A percentile compares a stretch with the other conserved stretches of the same genome.
Evolutionary conservation across 78 protist species (phyloP).

Genomic region (Planoprotostelium fungivorum): DNA sequence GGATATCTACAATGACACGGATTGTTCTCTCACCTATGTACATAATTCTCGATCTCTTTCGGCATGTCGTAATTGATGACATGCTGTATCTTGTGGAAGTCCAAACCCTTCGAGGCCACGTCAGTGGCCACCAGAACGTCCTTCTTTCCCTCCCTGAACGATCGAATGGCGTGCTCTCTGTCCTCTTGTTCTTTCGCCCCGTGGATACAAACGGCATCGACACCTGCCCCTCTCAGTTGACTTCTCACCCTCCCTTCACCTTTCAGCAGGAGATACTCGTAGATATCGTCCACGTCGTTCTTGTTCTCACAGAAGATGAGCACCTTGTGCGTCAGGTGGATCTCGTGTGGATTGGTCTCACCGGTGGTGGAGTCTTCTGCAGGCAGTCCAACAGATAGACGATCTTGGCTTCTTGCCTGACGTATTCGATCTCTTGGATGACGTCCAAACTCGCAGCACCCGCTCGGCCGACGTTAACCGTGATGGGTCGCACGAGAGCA

Average conservation of each 20-base stretch:
- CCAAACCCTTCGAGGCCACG: slow-evolving; percentile 87
- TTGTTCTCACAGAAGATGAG: slow-evolving; percentile 91
- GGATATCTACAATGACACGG: slow-evolving; percentile 10
- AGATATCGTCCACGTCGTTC: slow-evolving; percentile 94
- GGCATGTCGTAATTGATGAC: slow-evolving; percentile 95
- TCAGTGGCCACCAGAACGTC: slow-evolving; percentile 96
- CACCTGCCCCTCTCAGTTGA: slow-evolving; percentile 42
- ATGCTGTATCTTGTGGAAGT: slow-evolving; percentile 90
- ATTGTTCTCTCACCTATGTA: slow-evolving; percentile 25
- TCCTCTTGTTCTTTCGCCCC: slow-evolving; percentile 94
- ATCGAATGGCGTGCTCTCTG: slow-evolving; percentile 83
- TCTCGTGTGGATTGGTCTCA: slow-evolving; percentile 1
- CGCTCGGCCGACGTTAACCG: slow-evolving; percentile 92
- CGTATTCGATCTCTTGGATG: slow-evolving; percentile 88
- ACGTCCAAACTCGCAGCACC: slow-evolving; percentile 94
- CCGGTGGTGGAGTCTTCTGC: slow-evolving; percentile 98
- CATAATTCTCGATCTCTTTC: slow-evolving; percentile 91
- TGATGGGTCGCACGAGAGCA: slow-evolving; percentile 83
- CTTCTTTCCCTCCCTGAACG: slow-evolving; percentile 66
- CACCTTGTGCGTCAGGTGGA: slow-evolving; percentile 10
- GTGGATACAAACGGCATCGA: slow-evolving; percentile 73
- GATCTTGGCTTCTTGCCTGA: slow-evolving; percentile 83
- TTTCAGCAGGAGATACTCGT: slow-evolving; percentile 93
- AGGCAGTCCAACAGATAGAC: slow-evolving; percentile 94
- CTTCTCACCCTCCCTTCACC: no score